These are phyloP conservation scores for Pseudogymnoascus pannorum DNA, from an alignment of 2,329 filamentous ascomycete species.

Conservation along the genomic window DNA sequence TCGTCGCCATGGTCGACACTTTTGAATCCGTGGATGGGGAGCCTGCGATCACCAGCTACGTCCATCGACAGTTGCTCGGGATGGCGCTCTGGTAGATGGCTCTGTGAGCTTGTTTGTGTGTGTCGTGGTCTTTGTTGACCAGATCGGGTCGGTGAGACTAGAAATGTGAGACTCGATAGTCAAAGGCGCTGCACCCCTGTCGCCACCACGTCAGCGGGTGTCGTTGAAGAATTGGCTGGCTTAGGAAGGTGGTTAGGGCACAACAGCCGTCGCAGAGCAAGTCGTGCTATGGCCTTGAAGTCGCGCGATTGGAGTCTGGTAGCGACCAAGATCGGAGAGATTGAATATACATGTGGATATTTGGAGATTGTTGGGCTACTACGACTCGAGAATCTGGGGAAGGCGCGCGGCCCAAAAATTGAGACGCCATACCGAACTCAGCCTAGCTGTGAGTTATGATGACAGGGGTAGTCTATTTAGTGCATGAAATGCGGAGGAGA, in stretches of 20 bases:
- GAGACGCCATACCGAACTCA: not conserved
- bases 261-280: not conserved
- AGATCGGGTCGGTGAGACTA: not conserved
- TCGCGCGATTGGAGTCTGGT: not conserved
- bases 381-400: not conserved
- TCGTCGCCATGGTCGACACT: constrained; percentile 11
- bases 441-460: not conserved
- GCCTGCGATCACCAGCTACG: not conserved
- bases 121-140: not conserved
- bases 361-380: not conserved
- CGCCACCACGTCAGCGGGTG: not conserved
- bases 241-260: not conserved
- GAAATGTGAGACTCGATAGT: not conserved
- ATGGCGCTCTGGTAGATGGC: not conserved
- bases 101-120: not conserved
- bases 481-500: not conserved
- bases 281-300: not conserved
- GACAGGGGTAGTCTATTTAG: not conserved
- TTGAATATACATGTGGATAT: not conserved
- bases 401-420: not conserved
- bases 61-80: constrained; percentile 1
- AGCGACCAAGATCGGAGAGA: not conserved
- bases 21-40: constrained; percentile 4
- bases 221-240: not conserved
- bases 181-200: not conserved